Evolutionary conservation across 139 green algal genomes (phyloP), one percentile per base, ranked within the genome.

Genomic region (Edaphochlamys debaryana): DNA sequence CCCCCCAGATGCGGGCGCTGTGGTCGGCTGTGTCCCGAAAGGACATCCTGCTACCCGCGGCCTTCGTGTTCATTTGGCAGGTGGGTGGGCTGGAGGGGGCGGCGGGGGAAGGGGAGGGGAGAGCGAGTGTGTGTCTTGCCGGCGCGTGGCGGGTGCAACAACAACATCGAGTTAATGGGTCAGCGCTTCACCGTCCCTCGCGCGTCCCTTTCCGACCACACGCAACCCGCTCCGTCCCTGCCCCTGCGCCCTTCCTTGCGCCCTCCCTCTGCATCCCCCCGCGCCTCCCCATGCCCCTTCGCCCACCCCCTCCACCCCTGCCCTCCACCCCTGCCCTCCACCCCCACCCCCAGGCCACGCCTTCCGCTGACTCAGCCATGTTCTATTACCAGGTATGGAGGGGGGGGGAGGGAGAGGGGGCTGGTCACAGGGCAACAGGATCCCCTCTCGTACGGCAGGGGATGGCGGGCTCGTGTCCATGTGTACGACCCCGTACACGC

Each of bases 361-460:
- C 92, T 48, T 87, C 54, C 17, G 81, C 90, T 25, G 88, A 92
- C 45, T 86, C 80, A 1, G 92, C 92, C 69, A 92, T 95, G 87
- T 94, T 94, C 73, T 95, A 90, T 78, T 95, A 90, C 88, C 89
- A 80, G 73, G 73, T 80, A n/a, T n/a, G n/a, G n/a, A n/a, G n/a
- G n/a, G n/a, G n/a, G n/a, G 72, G 7, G 72, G 29, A 15, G 19
- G 19, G 32, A 19, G 50, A 15, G 17, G 17, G 17, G 50, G 20
- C 50, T 58, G 50, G n/a, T n/a, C n/a, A n/a, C 17, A 58, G 17
- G 50, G 50, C 17, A 20, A 36, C 62, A 68, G 62, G 22, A 11
- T 17, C 32, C 11, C 17, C 22, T 68, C 30, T n/a, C n/a, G n/a
- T n/a, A n/a, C n/a, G n/a, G n/a, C n/a, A n/a, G n/a, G n/a, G n/a